Conservation (phyloP, 1,284 basidiomycete species). For the Vanrija sp. region DNA sequence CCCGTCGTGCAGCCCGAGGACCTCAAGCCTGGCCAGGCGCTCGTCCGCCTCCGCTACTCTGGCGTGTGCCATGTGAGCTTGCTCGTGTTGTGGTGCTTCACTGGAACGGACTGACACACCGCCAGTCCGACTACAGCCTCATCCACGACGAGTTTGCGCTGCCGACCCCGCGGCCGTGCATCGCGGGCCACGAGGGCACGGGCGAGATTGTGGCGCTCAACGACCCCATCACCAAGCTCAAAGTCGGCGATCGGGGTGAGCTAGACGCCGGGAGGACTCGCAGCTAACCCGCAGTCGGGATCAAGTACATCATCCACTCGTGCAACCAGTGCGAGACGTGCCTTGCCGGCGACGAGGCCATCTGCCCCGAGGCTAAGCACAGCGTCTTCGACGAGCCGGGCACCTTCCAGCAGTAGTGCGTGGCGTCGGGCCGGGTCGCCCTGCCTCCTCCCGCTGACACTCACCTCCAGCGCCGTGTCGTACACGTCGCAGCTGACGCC, state of each 20-base stretch:
- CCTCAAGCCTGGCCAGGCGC: constrained; percentile 55
- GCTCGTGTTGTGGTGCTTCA: constrained; percentile 53
- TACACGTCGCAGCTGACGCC: constrained; percentile 66
- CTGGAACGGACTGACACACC: constrained; percentile 47
- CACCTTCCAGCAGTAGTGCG: constrained; percentile 13
- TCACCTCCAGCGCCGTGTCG: constrained; percentile 24
- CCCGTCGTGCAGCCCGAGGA: constrained; percentile 61
- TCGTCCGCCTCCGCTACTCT: constrained; percentile 48
- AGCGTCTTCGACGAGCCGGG: constrained; percentile 62
- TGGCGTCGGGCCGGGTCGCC: background rate
- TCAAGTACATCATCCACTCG: constrained; percentile 71
- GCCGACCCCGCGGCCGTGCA: constrained; percentile 56
- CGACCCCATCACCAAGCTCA: constrained; percentile 55
- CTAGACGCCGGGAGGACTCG: background rate
- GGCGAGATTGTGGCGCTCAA: constrained; percentile 69
- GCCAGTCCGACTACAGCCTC: constrained; percentile 1
- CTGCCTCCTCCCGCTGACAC: background rate
- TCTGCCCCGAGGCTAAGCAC: constrained; percentile 58
- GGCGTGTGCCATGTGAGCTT: constrained; percentile 53
- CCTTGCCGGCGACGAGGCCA: constrained; percentile 60
- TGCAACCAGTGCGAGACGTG: constrained; percentile 71
- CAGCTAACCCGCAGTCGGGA: constrained; percentile 66
- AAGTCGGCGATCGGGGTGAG: constrained; percentile 4
- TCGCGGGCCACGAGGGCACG: constrained; percentile 59
- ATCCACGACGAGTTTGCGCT: background rate